These are phyloP conservation scores for Rhodotorula sp. DNA, from an alignment of 1,284 basidiomycete genomes.

Conservation along the genomic window DNA sequence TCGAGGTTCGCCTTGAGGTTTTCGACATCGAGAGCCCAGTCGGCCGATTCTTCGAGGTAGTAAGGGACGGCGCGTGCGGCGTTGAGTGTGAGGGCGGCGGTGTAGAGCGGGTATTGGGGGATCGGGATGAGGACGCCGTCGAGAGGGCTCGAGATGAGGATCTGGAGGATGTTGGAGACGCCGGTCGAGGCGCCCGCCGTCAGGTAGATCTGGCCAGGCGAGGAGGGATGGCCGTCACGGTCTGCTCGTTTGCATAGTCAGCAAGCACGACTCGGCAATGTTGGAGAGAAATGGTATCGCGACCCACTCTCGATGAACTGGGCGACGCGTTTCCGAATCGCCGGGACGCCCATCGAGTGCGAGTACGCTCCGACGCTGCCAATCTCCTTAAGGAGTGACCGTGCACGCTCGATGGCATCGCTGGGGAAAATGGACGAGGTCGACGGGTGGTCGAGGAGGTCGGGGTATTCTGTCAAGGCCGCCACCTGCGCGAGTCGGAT, in stretches of 20 bases:
- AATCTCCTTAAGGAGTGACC: conserved; percentile 76
- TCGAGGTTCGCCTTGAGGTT: conserved; percentile 68
- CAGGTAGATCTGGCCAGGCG: conserved; percentile 86
- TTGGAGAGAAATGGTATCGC: not conserved
- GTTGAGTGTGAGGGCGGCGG: conserved; percentile 84
- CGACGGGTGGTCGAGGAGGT: conserved; percentile 71
- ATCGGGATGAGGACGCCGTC: conserved; percentile 90
- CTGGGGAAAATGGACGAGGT: conserved; percentile 69
- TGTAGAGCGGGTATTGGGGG: conserved; percentile 97
- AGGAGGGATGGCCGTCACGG: conserved; percentile 79
- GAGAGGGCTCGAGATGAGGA: conserved; percentile 63
- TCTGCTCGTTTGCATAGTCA: conserved; percentile 54
- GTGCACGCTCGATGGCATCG: conserved; percentile 81
- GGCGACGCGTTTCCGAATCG: conserved; percentile 84
- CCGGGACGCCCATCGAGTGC: conserved; percentile 87
- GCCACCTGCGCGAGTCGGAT: conserved; percentile 60
- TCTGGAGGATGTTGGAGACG: conserved; percentile 80
- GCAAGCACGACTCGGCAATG: not conserved
- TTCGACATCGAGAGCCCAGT: conserved; percentile 78
- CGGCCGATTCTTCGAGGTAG: conserved; percentile 75
- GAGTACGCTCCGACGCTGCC: conserved; percentile 95
- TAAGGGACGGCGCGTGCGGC: conserved; percentile 81
- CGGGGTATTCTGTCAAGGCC: conserved; percentile 88
- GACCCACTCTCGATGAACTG: conserved; percentile 77
- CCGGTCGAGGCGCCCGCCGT: conserved; percentile 91